Base-by-base conservation (phyloP, 2,329 filamentous ascomycete genomes). In the Ascomycota sp. region DNA sequence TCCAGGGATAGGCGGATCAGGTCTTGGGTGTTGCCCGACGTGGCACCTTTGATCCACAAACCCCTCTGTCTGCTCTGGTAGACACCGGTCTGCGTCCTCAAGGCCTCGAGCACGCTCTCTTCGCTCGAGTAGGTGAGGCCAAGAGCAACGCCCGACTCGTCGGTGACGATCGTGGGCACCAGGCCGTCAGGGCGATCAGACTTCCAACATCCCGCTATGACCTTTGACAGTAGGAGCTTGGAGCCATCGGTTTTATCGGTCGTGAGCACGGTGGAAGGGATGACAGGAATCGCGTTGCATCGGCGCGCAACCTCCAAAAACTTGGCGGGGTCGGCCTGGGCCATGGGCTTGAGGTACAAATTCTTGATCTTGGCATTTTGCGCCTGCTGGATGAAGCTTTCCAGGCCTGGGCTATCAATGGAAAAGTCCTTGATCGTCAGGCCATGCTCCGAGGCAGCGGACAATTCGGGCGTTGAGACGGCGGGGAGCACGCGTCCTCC, bases 41-140 rank as follows among this genome's bases (percentile, higher is more conserved):
- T 89, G 30, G 85, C 80, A 5, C 89, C 89, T 59, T 98, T 98
- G 53, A 92, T 77, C 89, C 89, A 98, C 20, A 98, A 56, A 1
- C 89, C 89, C 27, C 89, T 70, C 61, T 94, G 95, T 30, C 89
- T 69, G 57, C 86, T 95, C 55, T 94, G 83, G 51, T 98, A 98
- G 23, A 95, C 86, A 21, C 89, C 85, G 1, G 60, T 61, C 42
- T 65, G 59, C 5, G 82, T 92, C 43, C 69, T 70, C 35, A 98
- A 50, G 23, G 86, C 86, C 56, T 92, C 86, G 7, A 72, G 63
- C 22, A 98, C 72, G 48, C 86, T 95, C 51, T 91, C 80, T 37
- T 78, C 71, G 46, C 80, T 94, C 53, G 85, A 93, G 61, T 94
- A 98, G 12, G 94, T 89, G 38, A 98, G 57, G 1, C 89, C 89